Percentiles rank a stretch among this genome's conserved stretches.
phyloP scores from a whole-genome alignment of 148 eudicot genomes.

The Arbutus unedo region DNA sequence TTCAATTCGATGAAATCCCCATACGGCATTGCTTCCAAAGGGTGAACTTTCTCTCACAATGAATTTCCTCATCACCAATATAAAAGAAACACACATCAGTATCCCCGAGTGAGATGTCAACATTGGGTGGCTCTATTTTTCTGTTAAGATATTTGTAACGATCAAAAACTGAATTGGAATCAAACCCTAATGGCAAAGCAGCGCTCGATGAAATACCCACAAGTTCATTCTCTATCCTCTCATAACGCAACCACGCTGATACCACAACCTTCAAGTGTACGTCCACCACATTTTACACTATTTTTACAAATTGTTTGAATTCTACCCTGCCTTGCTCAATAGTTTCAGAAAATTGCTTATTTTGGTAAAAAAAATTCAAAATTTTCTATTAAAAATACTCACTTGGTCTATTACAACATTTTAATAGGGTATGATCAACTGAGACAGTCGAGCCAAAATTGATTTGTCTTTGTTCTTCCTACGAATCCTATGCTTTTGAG shows the following conservation, averaged over 20 bases:
- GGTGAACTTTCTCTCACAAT: slow-evolving; percentile 49
- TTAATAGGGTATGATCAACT: too few species aligned
- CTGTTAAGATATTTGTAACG: slow-evolving; percentile 19
- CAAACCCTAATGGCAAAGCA: slow-evolving; percentile 24
- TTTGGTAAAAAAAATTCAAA: too few species aligned
- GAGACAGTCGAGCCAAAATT: too few species aligned
- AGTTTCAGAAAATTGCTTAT: too few species aligned
- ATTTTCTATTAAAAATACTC: too few species aligned
- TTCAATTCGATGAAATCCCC: slow-evolving; percentile 62
- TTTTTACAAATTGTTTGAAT: too few species aligned
- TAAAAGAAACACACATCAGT: slow-evolving; percentile 32
- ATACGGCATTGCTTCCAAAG: slow-evolving; percentile 63
- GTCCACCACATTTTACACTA: slow-evolving; percentile 30
- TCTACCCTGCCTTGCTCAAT: too few species aligned
- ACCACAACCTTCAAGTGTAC: slow-evolving; percentile 48
- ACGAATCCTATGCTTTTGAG: too few species aligned
- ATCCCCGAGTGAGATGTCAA: background rate
- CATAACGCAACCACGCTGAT: slow-evolving; percentile 52
- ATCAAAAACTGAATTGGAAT: slow-evolving; percentile 33
- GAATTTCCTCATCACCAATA: slow-evolving; percentile 59
- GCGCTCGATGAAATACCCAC: slow-evolving; percentile 34
- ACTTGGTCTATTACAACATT: too few species aligned
- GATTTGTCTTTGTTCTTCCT: too few species aligned
- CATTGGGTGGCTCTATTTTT: background rate
- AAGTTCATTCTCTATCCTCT: slow-evolving; percentile 49